Evolutionary conservation across 83 land plant species (phyloP).

Genomic region (Diphasiastrum complanatum): DNA sequence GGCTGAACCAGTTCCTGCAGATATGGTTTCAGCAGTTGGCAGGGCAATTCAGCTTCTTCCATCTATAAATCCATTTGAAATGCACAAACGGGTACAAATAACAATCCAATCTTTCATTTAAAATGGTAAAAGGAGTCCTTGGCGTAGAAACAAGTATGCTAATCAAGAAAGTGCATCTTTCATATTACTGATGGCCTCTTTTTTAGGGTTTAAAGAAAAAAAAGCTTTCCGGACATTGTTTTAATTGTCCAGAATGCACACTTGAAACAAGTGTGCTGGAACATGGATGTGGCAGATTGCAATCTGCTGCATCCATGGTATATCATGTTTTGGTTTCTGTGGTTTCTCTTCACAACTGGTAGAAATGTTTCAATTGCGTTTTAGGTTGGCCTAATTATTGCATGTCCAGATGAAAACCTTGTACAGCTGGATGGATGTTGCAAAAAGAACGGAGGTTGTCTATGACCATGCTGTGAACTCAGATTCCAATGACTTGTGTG

Average conservation of each 20-base stretch:
- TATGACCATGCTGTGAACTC: constrained; percentile 70
- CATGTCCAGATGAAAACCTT: constrained; percentile 67
- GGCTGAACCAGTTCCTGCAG: constrained; percentile 82
- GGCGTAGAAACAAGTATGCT: not conserved
- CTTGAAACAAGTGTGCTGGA: no score
- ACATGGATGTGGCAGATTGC: no score
- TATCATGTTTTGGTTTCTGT: no score
- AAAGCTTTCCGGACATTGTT: no score
- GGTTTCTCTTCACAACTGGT: no score
- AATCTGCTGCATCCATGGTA: no score
- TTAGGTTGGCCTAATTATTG: no score
- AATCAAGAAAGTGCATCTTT: no score
- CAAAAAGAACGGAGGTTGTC: constrained; percentile 81
- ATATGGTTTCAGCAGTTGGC: constrained; percentile 76
- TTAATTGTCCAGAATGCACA: no score
- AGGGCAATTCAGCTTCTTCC: constrained; percentile 85
- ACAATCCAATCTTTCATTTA: not conserved
- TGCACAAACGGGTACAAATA: constrained; percentile 91
- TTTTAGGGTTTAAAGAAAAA: no score
- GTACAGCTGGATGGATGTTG: constrained; percentile 99
- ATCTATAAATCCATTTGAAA: constrained; percentile 70
- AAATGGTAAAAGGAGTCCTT: not conserved
- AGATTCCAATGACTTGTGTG: constrained; percentile 46
- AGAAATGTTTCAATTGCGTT: no score
- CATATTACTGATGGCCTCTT: no score